phyloP scores from a whole-genome alignment of 2,329 filamentous ascomycete species.

The Penicillium sp. region DNA sequence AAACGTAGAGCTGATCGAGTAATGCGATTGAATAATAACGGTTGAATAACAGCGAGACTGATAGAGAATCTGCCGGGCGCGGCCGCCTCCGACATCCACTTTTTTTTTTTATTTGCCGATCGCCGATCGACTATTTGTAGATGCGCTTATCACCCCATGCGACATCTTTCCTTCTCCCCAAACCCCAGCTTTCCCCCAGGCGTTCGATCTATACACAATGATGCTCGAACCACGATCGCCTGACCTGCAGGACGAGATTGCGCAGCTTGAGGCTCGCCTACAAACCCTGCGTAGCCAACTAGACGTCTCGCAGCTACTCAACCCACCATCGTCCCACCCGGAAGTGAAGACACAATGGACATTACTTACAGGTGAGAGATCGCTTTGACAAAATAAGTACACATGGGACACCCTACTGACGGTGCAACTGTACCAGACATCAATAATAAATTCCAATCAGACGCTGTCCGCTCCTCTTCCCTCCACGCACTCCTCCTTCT shows the following conservation, averaged over 20 bases:
- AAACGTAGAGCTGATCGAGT: conserved; percentile 10
- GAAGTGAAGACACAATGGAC: conserved; percentile 15
- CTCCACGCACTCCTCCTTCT: conserved; percentile 59
- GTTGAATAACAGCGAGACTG: conserved; percentile 2
- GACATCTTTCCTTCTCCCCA: conserved; percentile 6
- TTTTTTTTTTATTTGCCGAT: conserved; percentile 12
- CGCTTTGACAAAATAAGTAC: background rate
- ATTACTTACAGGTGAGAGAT: conserved; percentile 6
- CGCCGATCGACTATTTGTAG: too few species aligned
- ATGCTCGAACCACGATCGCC: conserved; percentile 16
- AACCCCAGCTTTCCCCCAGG: conserved; percentile 2
- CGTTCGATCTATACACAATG: conserved; percentile 17
- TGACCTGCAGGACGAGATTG: conserved; percentile 40
- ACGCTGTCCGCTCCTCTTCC: conserved; percentile 15
- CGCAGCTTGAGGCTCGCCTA: conserved; percentile 49
- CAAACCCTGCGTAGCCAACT: conserved; percentile 46
- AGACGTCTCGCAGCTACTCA: conserved; percentile 22
- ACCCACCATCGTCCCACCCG: conserved; percentile 17
- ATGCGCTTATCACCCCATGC: too few species aligned
- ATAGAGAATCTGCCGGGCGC: conserved; percentile 22
- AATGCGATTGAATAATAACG: conserved; percentile 12
- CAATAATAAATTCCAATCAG: conserved; percentile 10
- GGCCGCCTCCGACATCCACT: conserved; percentile 19
- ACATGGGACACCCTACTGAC: conserved; percentile 3
- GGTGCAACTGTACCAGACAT: conserved; percentile 1